Conservation (phyloP, 148 eudicot species). For the Arctostaphylos glauca region DNA sequence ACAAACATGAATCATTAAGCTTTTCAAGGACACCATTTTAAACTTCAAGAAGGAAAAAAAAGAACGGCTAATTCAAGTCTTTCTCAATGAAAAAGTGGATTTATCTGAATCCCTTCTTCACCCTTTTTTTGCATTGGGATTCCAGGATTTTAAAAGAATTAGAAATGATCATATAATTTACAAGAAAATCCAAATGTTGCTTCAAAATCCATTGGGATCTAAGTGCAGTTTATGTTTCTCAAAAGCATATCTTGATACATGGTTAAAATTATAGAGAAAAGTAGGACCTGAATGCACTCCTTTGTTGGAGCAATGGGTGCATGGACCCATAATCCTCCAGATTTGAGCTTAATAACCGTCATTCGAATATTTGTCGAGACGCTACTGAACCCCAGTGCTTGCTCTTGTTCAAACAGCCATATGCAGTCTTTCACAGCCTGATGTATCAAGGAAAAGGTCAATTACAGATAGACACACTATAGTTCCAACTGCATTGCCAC, state of each 20-base stretch:
- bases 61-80: not conserved
- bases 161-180: not conserved
- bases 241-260: not conserved
- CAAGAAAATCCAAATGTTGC: not conserved
- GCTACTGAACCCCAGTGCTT: slow-evolving; percentile 96
- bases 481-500: not conserved
- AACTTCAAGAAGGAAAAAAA: not conserved
- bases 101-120: not conserved
- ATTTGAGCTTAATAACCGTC: slow-evolving; percentile 96
- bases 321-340: slow-evolving; percentile 97
- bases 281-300: slow-evolving; percentile 86
- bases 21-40: not conserved
- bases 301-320: slow-evolving; percentile 98
- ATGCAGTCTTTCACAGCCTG: slow-evolving; percentile 81
- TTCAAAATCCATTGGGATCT: not conserved
- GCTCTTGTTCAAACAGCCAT: slow-evolving; percentile 98
- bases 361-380: slow-evolving; percentile 93
- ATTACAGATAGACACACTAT: not conserved
- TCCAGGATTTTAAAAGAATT: not conserved
- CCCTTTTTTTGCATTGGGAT: not conserved
- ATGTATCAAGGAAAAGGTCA: slow-evolving; percentile 7
- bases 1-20: not conserved
- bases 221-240: not conserved
- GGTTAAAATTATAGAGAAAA: not conserved
- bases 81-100: not conserved